Evolutionary conservation across 495 filamentous ascomycete genomes (phyloP), one percentile per base, ranked within the genome.

Genomic region (Geoglossum glabrum): DNA sequence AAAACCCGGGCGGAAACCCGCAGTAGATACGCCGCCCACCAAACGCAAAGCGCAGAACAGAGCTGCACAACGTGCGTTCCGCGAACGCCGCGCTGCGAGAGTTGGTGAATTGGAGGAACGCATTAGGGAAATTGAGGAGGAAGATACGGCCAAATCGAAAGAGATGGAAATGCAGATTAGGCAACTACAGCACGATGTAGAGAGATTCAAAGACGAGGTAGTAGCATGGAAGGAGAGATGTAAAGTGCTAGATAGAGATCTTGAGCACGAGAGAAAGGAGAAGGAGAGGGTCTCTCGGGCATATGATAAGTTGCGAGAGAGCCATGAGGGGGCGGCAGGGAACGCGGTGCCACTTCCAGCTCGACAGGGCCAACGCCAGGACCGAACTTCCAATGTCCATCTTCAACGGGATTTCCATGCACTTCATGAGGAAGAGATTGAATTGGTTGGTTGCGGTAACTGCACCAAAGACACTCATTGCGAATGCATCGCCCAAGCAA

Each of bases 11-110:
- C 79, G 90, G 55, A 95, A 95, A 68, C 90, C 90, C 10, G 87
- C 89, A 23, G 90, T 84, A 15, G 88, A 96, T 64, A 88, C 86
- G 3, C 88, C 88, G 13, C 87, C 87, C 1, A 94, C 87, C 38
- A 92, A 94, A 67, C 81, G 90, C 58, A 93, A 94, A 70, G 86
- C 85, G 0, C 90, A 96, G 66, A 96, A 96, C 68, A 77, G 90
- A 43, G 86, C 85, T n/a, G 89, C 90, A 15, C 90, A 96, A 70
- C 75, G 89, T 59, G 86, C 86, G 1, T 95, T 95, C 65, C 77
- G 90, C n/a, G 90, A 96, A 67, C 73, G 88, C 34, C 73, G 87
- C 59, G 87, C 87, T 1, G 85, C 86, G 13, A 82, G 84, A 25
- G 87, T 93, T 3, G 85, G 84, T 46, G 88, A 93, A 67, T 74